Conservation (phyloP, 441 rosid species). For the Jatropha multifida region DNA sequence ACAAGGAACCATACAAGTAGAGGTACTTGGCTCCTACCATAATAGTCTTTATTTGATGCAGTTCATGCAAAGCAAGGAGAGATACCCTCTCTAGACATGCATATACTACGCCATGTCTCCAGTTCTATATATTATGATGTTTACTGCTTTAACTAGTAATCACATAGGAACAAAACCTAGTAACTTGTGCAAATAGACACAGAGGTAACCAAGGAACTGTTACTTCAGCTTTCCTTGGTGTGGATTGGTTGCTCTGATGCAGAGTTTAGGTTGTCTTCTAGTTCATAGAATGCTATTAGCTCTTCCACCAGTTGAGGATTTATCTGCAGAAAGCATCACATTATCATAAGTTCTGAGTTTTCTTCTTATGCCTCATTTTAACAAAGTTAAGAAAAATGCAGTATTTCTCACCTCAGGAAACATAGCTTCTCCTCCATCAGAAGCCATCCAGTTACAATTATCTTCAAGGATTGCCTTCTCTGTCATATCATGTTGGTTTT, state of each 20-base stretch:
- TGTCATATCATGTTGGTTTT: no score
- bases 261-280: not conserved
- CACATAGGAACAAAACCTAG: not conserved
- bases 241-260: not conserved
- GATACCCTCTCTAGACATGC: not conserved
- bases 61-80: not conserved
- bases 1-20: not conserved
- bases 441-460: not conserved
- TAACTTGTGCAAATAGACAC: not conserved
- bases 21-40: not conserved
- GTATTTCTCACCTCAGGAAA: conserved; percentile 1
- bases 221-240: not conserved
- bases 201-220: not conserved
- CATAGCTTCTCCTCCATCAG: not conserved
- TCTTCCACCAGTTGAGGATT: not conserved
- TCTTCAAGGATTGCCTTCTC: no score
- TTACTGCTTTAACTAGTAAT: not conserved
- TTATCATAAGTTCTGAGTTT: not conserved
- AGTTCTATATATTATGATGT: not conserved
- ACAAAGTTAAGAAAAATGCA: not conserved
- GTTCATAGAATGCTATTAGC: not conserved
- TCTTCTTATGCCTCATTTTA: not conserved
- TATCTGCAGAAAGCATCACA: conserved; percentile 10
- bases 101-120: not conserved
- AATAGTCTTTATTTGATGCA: not conserved